phyloP scores from a whole-genome alignment of 163 green algal species.

The Chlorella variabilis region DNA sequence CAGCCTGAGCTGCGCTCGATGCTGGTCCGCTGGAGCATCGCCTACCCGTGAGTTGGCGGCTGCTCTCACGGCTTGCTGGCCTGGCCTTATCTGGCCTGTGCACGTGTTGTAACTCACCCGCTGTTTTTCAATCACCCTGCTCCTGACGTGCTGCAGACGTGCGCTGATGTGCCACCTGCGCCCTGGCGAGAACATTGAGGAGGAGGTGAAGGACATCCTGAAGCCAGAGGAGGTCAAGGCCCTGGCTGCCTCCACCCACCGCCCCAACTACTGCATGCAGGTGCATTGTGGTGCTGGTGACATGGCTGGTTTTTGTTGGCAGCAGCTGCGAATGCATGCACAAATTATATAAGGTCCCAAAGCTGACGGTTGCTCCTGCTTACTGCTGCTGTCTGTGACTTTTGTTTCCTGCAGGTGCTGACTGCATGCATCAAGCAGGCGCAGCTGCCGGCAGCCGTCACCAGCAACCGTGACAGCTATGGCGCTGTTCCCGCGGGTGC shows the following conservation, averaged over 20 bases:
- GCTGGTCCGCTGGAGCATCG: conserved; percentile 71
- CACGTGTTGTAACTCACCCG: neutral
- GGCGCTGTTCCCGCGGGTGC: conserved; percentile 14
- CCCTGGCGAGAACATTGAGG: conserved; percentile 13
- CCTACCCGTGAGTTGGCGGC: conserved; percentile 46
- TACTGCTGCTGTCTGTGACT: neutral
- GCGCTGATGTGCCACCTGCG: conserved; percentile 42
- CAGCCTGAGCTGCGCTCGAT: conserved; percentile 42
- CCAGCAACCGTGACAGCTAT: conserved; percentile 16
- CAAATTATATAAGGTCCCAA: no score
- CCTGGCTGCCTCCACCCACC: conserved; percentile 25
- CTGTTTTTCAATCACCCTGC: neutral
- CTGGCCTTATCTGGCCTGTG: neutral
- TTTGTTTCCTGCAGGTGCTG: conserved; percentile 12
- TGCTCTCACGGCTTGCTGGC: neutral
- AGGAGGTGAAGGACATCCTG: conserved; percentile 37
- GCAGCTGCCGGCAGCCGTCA: conserved; percentile 19
- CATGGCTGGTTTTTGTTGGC: neutral
- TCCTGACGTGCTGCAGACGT: neutral
- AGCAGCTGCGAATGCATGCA: neutral
- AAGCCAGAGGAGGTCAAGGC: conserved; percentile 33
- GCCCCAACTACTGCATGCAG: conserved; percentile 43
- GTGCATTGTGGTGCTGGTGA: neutral
- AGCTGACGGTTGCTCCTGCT: neutral
- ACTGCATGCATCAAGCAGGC: conserved; percentile 22